Conservation (phyloP, 352 stramenopile genomes). For the Thraustochytrium striatum region DNA sequence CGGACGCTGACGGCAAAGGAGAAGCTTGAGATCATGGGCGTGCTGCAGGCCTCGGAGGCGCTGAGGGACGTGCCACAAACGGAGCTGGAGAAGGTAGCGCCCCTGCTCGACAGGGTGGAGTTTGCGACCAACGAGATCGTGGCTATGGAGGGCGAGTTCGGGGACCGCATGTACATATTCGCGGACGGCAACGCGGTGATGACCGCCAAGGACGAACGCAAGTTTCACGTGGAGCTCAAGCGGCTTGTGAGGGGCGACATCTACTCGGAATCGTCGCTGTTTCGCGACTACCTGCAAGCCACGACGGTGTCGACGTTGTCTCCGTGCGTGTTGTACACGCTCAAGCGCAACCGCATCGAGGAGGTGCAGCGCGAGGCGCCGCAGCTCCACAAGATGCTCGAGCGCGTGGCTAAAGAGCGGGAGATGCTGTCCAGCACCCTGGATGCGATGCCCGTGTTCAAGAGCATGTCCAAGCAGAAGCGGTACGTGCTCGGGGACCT, state of each 20-base stretch:
- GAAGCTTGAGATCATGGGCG: no score
- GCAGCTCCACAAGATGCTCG: neutral
- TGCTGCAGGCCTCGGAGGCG: no score
- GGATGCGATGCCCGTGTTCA: constrained; percentile 1
- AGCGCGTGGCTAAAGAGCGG: neutral
- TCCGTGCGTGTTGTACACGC: neutral
- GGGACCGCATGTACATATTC: constrained; percentile 1
- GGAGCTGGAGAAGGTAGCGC: no score
- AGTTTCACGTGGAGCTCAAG: neutral
- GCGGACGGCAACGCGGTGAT: constrained; percentile 5
- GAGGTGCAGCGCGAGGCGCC: constrained; percentile 2
- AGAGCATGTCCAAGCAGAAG: constrained; percentile 30
- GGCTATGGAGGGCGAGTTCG: no score
- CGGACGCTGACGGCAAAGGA: no score
- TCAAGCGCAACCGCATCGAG: neutral
- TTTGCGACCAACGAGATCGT: no score
- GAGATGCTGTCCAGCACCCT: neutral
- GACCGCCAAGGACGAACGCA: constrained; percentile 16
- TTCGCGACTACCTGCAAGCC: constrained; percentile 1
- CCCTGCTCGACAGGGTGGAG: no score
- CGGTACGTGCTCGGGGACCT: constrained; percentile 7
- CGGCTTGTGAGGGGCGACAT: neutral
- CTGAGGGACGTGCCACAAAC: no score
- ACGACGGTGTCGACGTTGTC: constrained; percentile 1
- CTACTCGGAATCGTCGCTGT: neutral